phyloP scores from a whole-genome alignment of 1,284 basidiomycete genomes.

The Leccinum fallax region DNA sequence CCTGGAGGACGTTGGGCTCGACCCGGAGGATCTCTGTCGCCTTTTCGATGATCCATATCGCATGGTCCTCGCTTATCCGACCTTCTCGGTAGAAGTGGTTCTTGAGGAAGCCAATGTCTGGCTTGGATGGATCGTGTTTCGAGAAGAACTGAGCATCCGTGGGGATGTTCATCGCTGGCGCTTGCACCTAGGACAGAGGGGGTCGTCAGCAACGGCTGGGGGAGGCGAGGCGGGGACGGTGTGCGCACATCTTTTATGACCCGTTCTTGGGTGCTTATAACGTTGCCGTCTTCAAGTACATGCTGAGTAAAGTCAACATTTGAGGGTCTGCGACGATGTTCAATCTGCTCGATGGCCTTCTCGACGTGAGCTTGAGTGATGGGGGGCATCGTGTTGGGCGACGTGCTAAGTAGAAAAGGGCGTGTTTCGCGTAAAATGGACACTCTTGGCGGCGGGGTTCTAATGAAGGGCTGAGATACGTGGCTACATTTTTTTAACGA shows the following conservation, averaged over 20 bases:
- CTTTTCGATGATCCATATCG: constrained; percentile 83
- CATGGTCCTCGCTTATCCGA: constrained; percentile 87
- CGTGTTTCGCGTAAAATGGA: constrained; percentile 18
- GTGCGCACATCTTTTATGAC: constrained; percentile 77
- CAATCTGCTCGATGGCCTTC: constrained; percentile 75
- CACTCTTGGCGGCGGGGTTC: constrained; percentile 31
- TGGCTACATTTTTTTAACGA: neutral
- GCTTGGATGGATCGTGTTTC: constrained; percentile 80
- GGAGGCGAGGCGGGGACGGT: neutral
- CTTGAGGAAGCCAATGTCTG: constrained; percentile 97
- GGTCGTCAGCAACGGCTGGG: constrained; percentile 14
- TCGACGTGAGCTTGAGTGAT: constrained; percentile 59
- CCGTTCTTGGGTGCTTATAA: constrained; percentile 84
- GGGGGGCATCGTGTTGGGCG: constrained; percentile 38
- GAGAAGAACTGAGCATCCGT: constrained; percentile 95
- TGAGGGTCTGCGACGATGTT: constrained; percentile 61
- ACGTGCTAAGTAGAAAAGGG: neutral
- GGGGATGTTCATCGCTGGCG: constrained; percentile 90
- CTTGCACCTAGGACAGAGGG: constrained; percentile 71
- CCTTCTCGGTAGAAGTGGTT: constrained; percentile 99
- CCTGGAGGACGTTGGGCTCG: constrained; percentile 86
- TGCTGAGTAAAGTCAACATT: constrained; percentile 90
- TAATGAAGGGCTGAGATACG: constrained; percentile 16
- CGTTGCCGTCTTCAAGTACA: constrained; percentile 84
- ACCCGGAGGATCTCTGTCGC: constrained; percentile 73